Base-by-base conservation (phyloP, 495 filamentous ascomycete genomes). In the Letharia columbiana region DNA sequence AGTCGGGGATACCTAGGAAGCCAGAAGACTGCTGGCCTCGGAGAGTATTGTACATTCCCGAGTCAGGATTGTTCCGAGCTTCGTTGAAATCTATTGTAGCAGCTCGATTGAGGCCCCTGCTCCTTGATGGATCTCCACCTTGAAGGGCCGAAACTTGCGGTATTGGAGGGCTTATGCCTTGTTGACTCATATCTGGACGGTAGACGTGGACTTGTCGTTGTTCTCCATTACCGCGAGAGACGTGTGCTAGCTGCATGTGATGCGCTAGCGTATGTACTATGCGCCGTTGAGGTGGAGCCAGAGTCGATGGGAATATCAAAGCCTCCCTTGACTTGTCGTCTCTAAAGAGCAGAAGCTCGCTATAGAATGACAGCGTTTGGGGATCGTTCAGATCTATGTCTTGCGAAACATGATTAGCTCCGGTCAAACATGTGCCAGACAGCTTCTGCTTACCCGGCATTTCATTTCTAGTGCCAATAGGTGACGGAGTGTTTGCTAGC, bases 51-150 rank as follows among this genome's bases (percentile, higher is more conserved):
- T 89, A 91, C 69, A 89, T 81, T 56, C 84, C 82, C 45, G 81
- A 80, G 31, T 87, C 86, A 57, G 84, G 84, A 35, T 35, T 56
- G 31, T 82, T 87, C 10, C 92, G 89, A 45, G 90, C 86, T 73
- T 97, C 94, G 70, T 89, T 91, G 77, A 98, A 98, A 77, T 98
- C 93, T 71, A 95, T 96, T n/a, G 94, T 98, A 42, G 94, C 95
- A 28, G 94, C 92, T 40, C 94, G 89, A 79, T 92, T 94, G 44
- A 98, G 80, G 18, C 85, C 88, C 42, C 92, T 56, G 28, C 23
- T 89, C 63, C 92, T 84, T 65, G 86, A 85, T 42, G 86, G 83
- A 66, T 97, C 91, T 63, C 83, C 81, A 23, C 84, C 83, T 60
- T 89, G 89, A 45, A 86, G 84, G 15, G 80, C 74, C 62, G 85